Evolutionary conservation across 2,329 filamentous ascomycete species (phyloP), one percentile per base, ranked within the genome.

Genomic region (Graphium sp.): DNA sequence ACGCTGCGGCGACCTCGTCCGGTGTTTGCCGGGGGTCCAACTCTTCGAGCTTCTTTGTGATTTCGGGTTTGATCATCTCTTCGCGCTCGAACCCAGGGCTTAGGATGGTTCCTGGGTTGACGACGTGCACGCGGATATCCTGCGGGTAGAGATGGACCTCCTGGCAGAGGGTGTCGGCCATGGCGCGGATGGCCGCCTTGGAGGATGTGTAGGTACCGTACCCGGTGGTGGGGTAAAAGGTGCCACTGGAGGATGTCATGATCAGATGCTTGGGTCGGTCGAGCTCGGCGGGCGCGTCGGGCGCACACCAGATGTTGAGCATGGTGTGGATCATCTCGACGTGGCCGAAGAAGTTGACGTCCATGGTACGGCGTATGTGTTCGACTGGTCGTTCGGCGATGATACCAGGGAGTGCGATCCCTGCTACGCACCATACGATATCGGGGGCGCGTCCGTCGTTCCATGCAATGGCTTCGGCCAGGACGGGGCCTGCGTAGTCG

Each of bases 371-470:
- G 23, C 76, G 67, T 38, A 84, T 57, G 8, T 65, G 66, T 6
- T 72, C 56, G 29, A 81, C 57, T 7, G 77, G 63, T 22, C 71
- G 72, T 35, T 93, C 80, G 38, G 80, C 50, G 56, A 87, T 92
- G 35, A 92, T 74, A 20, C 69, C 64, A 0, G 85, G 85, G 11
- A 60, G 62, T 5, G 79, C 68, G 37, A 68, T 61, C 34, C 87
- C 87, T 4, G 87, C 87, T 28, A 84, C 67, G 47, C 82, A 85
- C 84, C 89, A 95, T 19, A 95, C 79, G 32, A 94, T 64, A 46
- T 95, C 87, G 1, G 82, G 81, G 17, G 74, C 50, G 15, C 57
- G 49, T 31, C 68, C 73, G 37, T 73, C 56, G 55, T 94, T 94
- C 84, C 84, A 93, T 14, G 59, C 52, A 3, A 68, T 78, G 26